Evolutionary conservation across 2,329 filamentous ascomycete genomes (phyloP), one percentile per base, ranked within the genome.

Genomic region (Fusarium sororula): DNA sequence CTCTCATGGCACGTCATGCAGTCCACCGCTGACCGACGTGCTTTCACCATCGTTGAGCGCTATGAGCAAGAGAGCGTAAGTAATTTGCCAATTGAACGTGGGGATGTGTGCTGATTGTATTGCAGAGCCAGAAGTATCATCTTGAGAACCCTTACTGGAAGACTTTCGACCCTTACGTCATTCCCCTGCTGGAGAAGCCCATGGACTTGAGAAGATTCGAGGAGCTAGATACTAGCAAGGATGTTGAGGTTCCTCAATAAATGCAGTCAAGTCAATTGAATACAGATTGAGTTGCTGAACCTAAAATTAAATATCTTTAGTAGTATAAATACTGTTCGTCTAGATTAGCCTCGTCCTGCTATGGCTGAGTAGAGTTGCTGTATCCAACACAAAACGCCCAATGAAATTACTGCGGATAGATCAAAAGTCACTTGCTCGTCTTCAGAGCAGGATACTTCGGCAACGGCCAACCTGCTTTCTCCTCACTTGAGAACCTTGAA

Each of bases 1-100:
- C 78, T 91, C 66, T 88, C 85, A 51, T 94, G 92, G 92, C 90
- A 93, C 82, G 92, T 94, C 72, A 94, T 94, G 92, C 92, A 94
- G 84, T 90, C 91, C 77, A 87, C 90, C 66, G 85, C 89, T 77
- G 92, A 94, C 80, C 86, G 87, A 50, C 86, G 91, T 66, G 90
- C 91, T 56, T 94, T 94, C 82, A 93, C 90, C 54, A 93, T 94
- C 77, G 92, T 94, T 53, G 92, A 94, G 84, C 85, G 92, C 38
- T 94, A 93, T 82, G 87, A 89, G 77, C 86, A 91, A 68, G 92
- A 94, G 80, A 84, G 84, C 57, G 89, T 91, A 81, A 67, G 88
- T 84, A 18, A 4, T 7, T 13, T 6, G 3, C 20, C 6, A 12
- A 35, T 54, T 4, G 24, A 11, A 24, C 6, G 4, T 12, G 14